Evolutionary conservation across 441 rosid genomes (phyloP).

Genomic region (Raphanus hybrid): DNA sequence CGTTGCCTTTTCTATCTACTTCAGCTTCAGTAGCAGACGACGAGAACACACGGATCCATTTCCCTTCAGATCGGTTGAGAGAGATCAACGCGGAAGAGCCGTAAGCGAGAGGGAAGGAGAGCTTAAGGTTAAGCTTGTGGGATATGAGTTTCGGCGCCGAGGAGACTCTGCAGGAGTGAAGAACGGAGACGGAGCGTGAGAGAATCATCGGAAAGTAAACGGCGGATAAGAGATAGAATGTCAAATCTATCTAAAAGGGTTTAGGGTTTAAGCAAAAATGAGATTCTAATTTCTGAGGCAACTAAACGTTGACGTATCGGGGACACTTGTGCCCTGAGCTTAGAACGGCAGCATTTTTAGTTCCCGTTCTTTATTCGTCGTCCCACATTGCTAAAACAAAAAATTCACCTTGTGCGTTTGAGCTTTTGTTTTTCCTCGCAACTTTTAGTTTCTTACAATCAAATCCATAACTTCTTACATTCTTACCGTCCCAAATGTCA

Average conservation of each 20-base stretch:
- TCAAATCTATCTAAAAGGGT: constrained; percentile 31
- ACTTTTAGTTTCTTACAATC: no score
- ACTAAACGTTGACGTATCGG: neutral
- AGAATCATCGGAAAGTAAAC: constrained; percentile 48
- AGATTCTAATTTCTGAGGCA: neutral
- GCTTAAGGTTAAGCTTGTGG: constrained; percentile 46
- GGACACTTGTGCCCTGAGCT: neutral
- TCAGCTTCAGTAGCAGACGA: constrained; percentile 39
- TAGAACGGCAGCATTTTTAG: neutral
- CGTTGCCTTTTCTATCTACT: constrained; percentile 45
- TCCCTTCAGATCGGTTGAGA: constrained; percentile 42
- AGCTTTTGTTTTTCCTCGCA: no score
- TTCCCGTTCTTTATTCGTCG: no score
- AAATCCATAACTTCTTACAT: no score
- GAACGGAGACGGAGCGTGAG: constrained; percentile 57
- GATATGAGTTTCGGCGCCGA: constrained; percentile 51
- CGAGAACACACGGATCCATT: constrained; percentile 47
- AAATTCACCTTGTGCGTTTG: no score
- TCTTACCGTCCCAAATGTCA: no score
- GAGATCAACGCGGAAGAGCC: constrained; percentile 43
- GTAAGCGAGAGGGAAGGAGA: constrained; percentile 45
- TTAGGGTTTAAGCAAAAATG: constrained; percentile 53
- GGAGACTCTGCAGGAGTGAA: constrained; percentile 50
- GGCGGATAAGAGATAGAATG: constrained; percentile 29
- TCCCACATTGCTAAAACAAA: no score